Base-by-base conservation (phyloP, 2,329 filamentous ascomycete species). In the Pseudogymnoascus sp. region DNA sequence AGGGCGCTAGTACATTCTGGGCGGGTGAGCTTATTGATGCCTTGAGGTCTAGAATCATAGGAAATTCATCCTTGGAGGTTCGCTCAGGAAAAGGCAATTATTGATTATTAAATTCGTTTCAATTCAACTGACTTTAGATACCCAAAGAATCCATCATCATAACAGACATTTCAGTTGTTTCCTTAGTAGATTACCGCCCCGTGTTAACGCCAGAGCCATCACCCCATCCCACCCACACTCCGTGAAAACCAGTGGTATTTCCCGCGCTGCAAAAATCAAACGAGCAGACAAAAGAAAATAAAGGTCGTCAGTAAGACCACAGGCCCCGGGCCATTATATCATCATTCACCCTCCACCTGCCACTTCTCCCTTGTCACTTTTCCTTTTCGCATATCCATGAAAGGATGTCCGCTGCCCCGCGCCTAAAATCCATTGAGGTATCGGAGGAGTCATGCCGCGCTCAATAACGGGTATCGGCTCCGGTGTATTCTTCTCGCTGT, bases 351-450 rank as follows among this genome's bases (percentile, higher is more conserved):
- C 38, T 8, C 38, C 43, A 16, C 8, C 25, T 50, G 25, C 16
- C 7, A 50, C 43, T 50, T 50, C 43, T 30, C 43, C 43, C 43
- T 50, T 50, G 14, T 50, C 43, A 22, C 67, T 68, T 70, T 73
- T 76, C 61, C 75, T 74, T 64, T 65, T 75, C 60, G 76, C 73
- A 64, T 81, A 81, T 14, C 74, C 76, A n/a, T 74, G 68, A 66
- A 82, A 72, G 67, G 79, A 83, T 25, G 76, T 76, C 61, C 78
- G 75, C 58, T 77, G 72, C n/a, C 81, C 80, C 0, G 80, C 79
- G 62, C 77, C 79, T 61, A 86, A 70, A 36, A 86, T 79, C 78
- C 82, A 86, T 6, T 84, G 82, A 0, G 84, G 84, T 39, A 86
- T 83, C 1, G 83, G 83, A 9, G 84, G 82, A 8, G 82, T 85